These are phyloP conservation scores for Trichoderma polysporum DNA, from an alignment of 2,329 filamentous ascomycete genomes.

Conservation along the genomic window DNA sequence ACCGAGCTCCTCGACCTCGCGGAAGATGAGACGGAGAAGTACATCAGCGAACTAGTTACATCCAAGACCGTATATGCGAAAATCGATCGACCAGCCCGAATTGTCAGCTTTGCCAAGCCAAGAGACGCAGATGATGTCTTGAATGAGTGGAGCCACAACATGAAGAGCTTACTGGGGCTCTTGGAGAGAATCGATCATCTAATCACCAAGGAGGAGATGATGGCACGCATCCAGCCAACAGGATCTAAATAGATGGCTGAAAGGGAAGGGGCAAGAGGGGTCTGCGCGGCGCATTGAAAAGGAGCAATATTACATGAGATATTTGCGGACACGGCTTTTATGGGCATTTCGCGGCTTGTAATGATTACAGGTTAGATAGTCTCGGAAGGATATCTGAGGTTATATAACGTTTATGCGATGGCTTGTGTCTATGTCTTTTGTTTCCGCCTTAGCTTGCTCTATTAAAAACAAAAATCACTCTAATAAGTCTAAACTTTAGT, in stretches of 20 bases:
- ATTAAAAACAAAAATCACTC: slow-evolving; percentile 20
- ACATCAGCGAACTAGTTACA: slow-evolving; percentile 95
- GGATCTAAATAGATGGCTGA: slow-evolving; percentile 36
- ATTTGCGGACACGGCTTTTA: slow-evolving; percentile 15
- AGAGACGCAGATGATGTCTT: slow-evolving; percentile 92
- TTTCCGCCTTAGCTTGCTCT: slow-evolving; percentile 26
- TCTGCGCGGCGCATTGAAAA: slow-evolving; percentile 4
- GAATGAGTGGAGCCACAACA: slow-evolving; percentile 98
- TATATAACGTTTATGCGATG: slow-evolving; percentile 32
- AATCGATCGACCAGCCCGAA: slow-evolving; percentile 88
- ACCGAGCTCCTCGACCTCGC: slow-evolving; percentile 88
- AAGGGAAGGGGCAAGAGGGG: slow-evolving; percentile 3
- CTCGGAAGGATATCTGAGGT: slow-evolving; percentile 30
- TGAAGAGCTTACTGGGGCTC: slow-evolving; percentile 85
- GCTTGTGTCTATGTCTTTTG: slow-evolving; percentile 27
- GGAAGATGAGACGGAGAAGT: slow-evolving; percentile 97
- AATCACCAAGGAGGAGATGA: slow-evolving; percentile 99
- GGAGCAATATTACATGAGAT: neutral
- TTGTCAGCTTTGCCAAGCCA: slow-evolving; percentile 93
- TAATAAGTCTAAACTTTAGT: neutral
- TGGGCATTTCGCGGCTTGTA: slow-evolving; percentile 30
- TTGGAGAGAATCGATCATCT: slow-evolving; percentile 93
- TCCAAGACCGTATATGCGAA: slow-evolving; percentile 98
- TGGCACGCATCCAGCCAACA: slow-evolving; percentile 86
- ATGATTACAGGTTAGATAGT: slow-evolving; percentile 38